A percentile compares a stretch with the other conserved stretches of the same genome.
These are phyloP conservation scores for Spizellomyces punctatus DNA, from an alignment of 192 early-diverging fungal species.

Conservation along the genomic window DNA sequence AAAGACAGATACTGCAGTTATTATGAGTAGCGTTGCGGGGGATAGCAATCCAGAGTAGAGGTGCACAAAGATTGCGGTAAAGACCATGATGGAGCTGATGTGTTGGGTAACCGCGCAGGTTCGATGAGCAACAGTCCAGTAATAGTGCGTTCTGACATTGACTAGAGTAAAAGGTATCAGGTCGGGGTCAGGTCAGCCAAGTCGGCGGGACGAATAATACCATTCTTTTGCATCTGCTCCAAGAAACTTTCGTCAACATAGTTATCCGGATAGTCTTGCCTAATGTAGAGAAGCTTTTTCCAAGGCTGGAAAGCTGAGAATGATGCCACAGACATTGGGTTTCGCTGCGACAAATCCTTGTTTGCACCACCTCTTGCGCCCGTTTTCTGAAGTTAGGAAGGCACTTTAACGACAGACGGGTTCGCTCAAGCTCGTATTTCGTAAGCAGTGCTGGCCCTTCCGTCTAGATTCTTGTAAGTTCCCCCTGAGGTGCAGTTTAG, in stretches of 20 bases:
- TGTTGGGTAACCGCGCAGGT: constrained; percentile 64
- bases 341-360: no score
- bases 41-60: constrained; percentile 63
- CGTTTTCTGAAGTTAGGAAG: no score
- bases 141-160: constrained; percentile 82
- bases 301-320: constrained; percentile 47
- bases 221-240: constrained; percentile 86
- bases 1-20: constrained; percentile 58
- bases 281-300: constrained; percentile 83
- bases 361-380: no score
- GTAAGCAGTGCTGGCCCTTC: no score
- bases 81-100: constrained; percentile 80
- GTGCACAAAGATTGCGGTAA: constrained; percentile 86
- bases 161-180: constrained; percentile 43
- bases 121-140: constrained; percentile 62
- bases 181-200: neutral
- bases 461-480: no score
- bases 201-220: constrained; percentile 31
- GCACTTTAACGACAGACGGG: no score
- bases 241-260: constrained; percentile 89
- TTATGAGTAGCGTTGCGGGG: constrained; percentile 58
- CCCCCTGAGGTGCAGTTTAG: no score
- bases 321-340: no score
- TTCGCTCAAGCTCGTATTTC: no score
- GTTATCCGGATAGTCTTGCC: constrained; percentile 89